A percentile compares a stretch with the other conserved stretches of the same genome.
phyloP scores from a whole-genome alignment of 768 basidiomycete genomes.

The Rhodotorula babjevae region DNA sequence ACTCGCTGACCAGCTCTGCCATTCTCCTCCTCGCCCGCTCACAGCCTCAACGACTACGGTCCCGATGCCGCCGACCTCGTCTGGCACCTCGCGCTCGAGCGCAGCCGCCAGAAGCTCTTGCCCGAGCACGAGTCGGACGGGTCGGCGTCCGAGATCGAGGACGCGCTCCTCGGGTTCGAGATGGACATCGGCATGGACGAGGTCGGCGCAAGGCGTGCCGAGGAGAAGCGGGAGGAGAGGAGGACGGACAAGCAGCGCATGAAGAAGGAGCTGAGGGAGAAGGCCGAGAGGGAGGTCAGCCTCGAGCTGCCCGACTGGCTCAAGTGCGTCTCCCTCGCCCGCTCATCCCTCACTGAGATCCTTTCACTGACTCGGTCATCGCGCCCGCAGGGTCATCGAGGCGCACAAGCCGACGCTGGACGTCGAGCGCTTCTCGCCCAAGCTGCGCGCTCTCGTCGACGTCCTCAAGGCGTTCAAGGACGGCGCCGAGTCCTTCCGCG shows the following conservation, averaged over 20 bases:
- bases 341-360: too few relatives aligned
- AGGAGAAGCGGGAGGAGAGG: not conserved
- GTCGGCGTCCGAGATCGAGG: not conserved
- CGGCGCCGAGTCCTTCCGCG: slow-evolving; percentile 5
- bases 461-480: not conserved
- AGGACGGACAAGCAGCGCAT: not conserved
- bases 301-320: slow-evolving; percentile 11
- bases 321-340: not conserved
- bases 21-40: too few relatives aligned
- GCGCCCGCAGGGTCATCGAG: not conserved
- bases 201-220: not conserved
- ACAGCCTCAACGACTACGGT: not conserved
- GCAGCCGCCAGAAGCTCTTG: not conserved
- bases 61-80: slow-evolving; percentile 21
- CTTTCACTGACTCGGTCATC: too few relatives aligned
- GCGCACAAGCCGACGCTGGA: not conserved
- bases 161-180: not conserved
- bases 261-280: not conserved
- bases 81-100: slow-evolving; percentile 8
- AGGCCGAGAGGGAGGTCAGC: not conserved
- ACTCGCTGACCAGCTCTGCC: too few relatives aligned
- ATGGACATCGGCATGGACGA: not conserved
- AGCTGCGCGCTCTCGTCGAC: slow-evolving; percentile 11
- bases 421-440: slow-evolving; percentile 5
- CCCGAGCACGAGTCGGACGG: not conserved